Conservation (phyloP, 345 rosid species). For the Clausena lansium region DNA sequence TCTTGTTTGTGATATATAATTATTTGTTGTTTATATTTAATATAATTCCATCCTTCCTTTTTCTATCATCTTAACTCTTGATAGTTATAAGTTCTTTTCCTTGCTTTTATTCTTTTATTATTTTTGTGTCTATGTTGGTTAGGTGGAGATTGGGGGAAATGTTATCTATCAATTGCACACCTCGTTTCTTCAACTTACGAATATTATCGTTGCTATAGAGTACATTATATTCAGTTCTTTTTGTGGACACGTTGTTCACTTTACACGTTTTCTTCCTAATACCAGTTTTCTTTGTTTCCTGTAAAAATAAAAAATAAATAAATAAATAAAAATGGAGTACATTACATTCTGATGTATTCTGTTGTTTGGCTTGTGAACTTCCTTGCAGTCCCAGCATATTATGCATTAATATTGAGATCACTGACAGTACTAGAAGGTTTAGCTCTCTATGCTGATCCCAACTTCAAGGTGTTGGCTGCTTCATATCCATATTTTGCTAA, state of each 20-base stretch:
- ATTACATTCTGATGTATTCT: constrained; percentile 7
- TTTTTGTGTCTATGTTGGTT: not conserved
- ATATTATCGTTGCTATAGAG: not conserved
- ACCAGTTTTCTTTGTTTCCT: no score
- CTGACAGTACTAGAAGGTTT: constrained; percentile 97
- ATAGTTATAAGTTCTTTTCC: not conserved
- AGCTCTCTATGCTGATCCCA: constrained; percentile 88
- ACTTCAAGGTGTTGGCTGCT: constrained; percentile 92
- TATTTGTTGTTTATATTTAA: not conserved
- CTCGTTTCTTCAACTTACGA: not conserved
- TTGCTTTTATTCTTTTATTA: not conserved
- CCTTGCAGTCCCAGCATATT: constrained; percentile 86
- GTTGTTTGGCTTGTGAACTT: constrained; percentile 22
- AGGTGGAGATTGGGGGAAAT: not conserved
- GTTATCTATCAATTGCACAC: not conserved
- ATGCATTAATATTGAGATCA: constrained; percentile 89
- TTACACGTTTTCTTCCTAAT: no score
- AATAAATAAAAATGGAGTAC: no score
- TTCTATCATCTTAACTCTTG: not conserved
- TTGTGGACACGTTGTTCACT: no score
- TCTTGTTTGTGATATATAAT: not conserved
- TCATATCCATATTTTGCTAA: constrained; percentile 97
- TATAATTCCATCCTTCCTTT: not conserved
- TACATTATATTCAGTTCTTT: not conserved
- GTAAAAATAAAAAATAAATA: no score